phyloP scores from a whole-genome alignment of 148 eudicot species.

The Persicaria tinctoria region DNA sequence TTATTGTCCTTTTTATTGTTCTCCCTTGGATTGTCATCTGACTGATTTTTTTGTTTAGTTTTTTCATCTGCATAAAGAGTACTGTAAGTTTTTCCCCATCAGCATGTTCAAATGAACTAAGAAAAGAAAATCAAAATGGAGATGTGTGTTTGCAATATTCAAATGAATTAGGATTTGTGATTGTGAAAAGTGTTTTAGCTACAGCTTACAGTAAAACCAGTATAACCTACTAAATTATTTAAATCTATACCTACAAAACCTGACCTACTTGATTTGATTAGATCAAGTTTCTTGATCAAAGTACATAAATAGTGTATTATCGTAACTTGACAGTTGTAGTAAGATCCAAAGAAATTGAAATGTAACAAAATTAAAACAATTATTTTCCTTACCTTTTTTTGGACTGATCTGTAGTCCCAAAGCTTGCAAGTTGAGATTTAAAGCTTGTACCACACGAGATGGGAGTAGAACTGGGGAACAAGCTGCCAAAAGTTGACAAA shows the following conservation, averaged over 20 bases:
- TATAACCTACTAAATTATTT: too few species aligned
- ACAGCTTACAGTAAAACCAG: too few species aligned
- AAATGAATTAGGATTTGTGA: too few species aligned
- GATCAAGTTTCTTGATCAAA: too few species aligned
- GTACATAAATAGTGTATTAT: too few species aligned
- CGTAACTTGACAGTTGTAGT: too few species aligned
- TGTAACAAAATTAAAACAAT: background rate
- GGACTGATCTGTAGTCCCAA: constrained; percentile 37
- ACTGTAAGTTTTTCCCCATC: background rate
- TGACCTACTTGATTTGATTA: too few species aligned
- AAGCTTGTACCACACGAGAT: constrained; percentile 56
- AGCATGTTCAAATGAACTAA: background rate
- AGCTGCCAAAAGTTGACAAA: constrained; percentile 24
- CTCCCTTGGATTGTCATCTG: background rate
- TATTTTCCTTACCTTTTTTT: constrained; percentile 19
- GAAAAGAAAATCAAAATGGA: too few species aligned
- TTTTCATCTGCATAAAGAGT: background rate
- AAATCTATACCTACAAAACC: too few species aligned
- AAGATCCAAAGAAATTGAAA: too few species aligned
- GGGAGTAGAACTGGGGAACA: constrained; percentile 69
- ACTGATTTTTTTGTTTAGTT: background rate
- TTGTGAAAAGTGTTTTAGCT: too few species aligned
- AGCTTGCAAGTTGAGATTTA: constrained; percentile 57
- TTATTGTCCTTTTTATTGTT: constrained; percentile 8
- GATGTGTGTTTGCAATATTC: too few species aligned